Conservation (phyloP, 768 basidiomycete genomes). For the Tulasnella sp. region DNA sequence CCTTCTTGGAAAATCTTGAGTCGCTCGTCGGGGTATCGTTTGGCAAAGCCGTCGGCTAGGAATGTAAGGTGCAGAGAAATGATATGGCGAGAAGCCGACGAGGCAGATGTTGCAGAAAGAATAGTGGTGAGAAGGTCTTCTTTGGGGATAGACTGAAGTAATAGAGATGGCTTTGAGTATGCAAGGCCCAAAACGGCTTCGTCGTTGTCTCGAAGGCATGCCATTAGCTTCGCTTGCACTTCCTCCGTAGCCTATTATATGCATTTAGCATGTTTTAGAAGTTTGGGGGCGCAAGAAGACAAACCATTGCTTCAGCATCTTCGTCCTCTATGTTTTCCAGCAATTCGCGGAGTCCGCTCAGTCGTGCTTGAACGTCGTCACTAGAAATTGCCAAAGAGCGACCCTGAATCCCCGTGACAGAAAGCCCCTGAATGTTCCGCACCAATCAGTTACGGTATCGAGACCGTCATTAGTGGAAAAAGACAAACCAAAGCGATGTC, state of each 20-base stretch:
- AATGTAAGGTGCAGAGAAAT: slow-evolving; percentile 63
- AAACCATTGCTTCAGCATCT: neutral
- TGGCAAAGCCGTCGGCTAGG: slow-evolving; percentile 53
- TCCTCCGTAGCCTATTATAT: neutral
- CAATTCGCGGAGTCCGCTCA: slow-evolving; percentile 4
- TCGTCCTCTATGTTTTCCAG: neutral
- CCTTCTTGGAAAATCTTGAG: slow-evolving; percentile 42
- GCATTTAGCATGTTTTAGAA: too few relatives aligned
- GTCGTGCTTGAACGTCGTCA: slow-evolving; percentile 24
- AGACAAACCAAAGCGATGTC: slow-evolving; percentile 14
- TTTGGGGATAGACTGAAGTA: slow-evolving; percentile 3
- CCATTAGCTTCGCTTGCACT: neutral
- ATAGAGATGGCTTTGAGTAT: slow-evolving; percentile 10
- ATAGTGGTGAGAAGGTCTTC: neutral
- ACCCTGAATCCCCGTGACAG: neutral
- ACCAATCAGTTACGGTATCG: neutral
- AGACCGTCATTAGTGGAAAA: neutral
- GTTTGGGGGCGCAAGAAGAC: neutral
- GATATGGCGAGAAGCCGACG: slow-evolving; percentile 50
- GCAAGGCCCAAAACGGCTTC: slow-evolving; percentile 3
- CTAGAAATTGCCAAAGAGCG: slow-evolving; percentile 2
- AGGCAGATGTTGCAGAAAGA: neutral
- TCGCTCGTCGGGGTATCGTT: slow-evolving; percentile 44
- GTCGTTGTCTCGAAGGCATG: neutral
- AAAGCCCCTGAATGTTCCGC: neutral